Evolutionary conservation across 805 yeast species (phyloP), one percentile per base, ranked within the genome.

Genomic region (Naumovozyma dairenensis): DNA sequence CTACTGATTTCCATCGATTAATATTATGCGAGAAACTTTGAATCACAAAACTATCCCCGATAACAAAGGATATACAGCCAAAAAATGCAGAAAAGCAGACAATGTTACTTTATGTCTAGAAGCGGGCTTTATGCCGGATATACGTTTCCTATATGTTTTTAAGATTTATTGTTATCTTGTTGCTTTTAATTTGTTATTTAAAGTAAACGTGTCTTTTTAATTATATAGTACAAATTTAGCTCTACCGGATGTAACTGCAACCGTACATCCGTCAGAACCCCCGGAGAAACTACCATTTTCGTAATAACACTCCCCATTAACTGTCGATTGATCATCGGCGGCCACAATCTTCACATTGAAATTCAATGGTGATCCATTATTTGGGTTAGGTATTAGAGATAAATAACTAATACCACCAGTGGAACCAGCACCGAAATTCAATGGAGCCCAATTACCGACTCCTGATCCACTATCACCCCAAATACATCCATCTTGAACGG

Each of bases 401-500:
- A 89, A 65, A 74, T 85, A 87, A 38, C 94, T 68, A 51, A 76
- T 68, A 43, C 83, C 82, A 35, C 46, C 45, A 43, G 83, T 69
- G 65, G 70, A 70, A 56, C 97, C 96, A 36, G 96, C 89, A 63
- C 98, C 98, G 52, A 92, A 72, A 66, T 80, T 82, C 48, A 89
- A 70, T 55, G 97, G 97, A 46, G 97, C 94, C 96, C 96, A 89
- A 84, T 89, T 89, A 69, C 98, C 98, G 46, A 81, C 62, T 55
- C 80, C 82, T 28, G 87, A 70, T 42, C 86, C 85, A 8, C 67
- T 52, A 36, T 74, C 61, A 62, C 96, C 94, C 98, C 98, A 89
- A 51, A 81, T 62, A 70, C 98, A 89, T 53, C 96, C 97, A 44
- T 87, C 93, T 62, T 79, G 81, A 55, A 70, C 72, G 36, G 85